Percentiles rank a stretch among this genome's conserved stretches.
Conservation (phyloP, 2,329 filamentous ascomycete genomes). For the Microcyclospora tardicrescens region DNA sequence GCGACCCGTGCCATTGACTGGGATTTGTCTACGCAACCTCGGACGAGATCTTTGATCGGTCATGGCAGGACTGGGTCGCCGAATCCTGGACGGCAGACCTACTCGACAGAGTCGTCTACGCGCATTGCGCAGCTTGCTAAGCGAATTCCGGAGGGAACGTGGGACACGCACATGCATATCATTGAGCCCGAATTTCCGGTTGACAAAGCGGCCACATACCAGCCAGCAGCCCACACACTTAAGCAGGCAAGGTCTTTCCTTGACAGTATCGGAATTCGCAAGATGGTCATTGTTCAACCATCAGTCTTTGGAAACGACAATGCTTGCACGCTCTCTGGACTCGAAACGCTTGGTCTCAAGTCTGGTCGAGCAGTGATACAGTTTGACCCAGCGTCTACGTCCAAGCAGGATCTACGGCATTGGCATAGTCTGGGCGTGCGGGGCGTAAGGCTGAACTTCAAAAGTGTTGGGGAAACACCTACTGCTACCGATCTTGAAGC, state of each 20-base stretch:
- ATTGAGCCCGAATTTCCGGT: constrained; percentile 43
- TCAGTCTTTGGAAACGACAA: constrained; percentile 52
- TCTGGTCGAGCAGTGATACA: constrained; percentile 44
- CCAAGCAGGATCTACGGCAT: constrained; percentile 28
- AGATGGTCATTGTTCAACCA: constrained; percentile 46
- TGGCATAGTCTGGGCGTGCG: constrained; percentile 48
- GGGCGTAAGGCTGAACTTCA: constrained; percentile 47
- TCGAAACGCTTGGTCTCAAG: constrained; percentile 36
- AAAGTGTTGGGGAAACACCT: constrained; percentile 35
- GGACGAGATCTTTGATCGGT: too few species aligned
- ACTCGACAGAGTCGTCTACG: too few species aligned
- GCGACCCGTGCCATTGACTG: too few species aligned
- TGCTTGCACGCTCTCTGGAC: constrained; percentile 42
- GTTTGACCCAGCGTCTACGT: constrained; percentile 37
- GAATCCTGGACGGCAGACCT: too few species aligned
- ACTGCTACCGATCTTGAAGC: constrained; percentile 28
- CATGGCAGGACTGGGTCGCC: too few species aligned
- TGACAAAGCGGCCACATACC: constrained; percentile 37
- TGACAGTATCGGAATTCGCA: constrained; percentile 36
- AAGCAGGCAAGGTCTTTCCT: constrained; percentile 41
- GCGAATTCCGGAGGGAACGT: constrained; percentile 34
- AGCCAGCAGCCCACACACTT: constrained; percentile 37
- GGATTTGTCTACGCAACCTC: too few species aligned
- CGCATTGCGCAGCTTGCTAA: constrained; percentile 8
- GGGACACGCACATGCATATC: constrained; percentile 54